These are phyloP conservation scores for Plectranthus barbatus DNA, from an alignment of 257 asterid species.

Conservation along the genomic window DNA sequence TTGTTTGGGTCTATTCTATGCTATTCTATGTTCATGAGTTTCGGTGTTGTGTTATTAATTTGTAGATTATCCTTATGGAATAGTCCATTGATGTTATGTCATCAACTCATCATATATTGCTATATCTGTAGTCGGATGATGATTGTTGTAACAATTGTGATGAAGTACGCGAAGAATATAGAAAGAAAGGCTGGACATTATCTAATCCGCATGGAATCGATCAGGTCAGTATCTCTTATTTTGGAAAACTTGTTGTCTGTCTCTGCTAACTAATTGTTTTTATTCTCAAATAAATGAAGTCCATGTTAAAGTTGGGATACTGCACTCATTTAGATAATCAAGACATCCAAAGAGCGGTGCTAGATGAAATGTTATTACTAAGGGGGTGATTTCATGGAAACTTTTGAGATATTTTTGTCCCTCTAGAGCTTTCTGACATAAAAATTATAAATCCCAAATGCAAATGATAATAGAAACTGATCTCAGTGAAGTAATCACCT, in stretches of 20 bases:
- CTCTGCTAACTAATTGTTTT: background rate
- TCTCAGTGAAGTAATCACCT: too few relatives aligned
- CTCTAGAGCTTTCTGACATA: too few relatives aligned
- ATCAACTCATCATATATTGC: conserved; percentile 12
- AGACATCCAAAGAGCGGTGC: background rate
- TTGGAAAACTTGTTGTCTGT: background rate
- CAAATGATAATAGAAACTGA: too few relatives aligned
- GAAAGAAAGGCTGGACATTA: conserved; percentile 90
- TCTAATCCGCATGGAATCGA: conserved; percentile 76
- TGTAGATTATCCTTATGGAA: background rate
- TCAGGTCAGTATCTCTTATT: conserved; percentile 46
- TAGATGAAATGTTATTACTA: background rate
- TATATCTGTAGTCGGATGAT: conserved; percentile 60
- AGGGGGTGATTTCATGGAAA: too few relatives aligned
- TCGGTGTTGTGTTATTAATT: background rate
- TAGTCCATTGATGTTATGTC: conserved; percentile 9
- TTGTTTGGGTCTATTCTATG: background rate
- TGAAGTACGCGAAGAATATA: conserved; percentile 97
- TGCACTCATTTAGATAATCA: background rate
- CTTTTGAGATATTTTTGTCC: too few relatives aligned
- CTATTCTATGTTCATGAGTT: background rate
- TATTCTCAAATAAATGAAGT: background rate
- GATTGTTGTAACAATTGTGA: conserved; percentile 92
- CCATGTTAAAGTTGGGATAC: background rate
- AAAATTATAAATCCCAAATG: too few relatives aligned